phyloP scores from a whole-genome alignment of 306 rosid genomes.

The Castanea crenata region DNA sequence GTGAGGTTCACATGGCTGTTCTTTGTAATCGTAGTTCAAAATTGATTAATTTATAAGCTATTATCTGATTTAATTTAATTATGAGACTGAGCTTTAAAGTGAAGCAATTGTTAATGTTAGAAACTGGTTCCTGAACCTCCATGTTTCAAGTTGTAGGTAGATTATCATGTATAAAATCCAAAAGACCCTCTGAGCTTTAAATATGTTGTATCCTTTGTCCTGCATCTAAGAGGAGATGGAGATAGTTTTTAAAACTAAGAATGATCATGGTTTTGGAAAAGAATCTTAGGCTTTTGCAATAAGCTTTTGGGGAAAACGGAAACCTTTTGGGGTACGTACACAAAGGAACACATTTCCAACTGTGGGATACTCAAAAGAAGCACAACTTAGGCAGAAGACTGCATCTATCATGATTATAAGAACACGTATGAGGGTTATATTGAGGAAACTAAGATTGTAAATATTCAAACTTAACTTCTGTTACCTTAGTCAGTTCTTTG shows the following conservation, averaged over 20 bases:
- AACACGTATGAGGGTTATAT: background rate
- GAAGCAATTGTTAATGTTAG: background rate
- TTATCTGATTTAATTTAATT: background rate
- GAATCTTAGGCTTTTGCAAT: background rate
- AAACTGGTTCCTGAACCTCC: background rate
- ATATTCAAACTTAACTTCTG: background rate
- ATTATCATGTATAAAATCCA: background rate
- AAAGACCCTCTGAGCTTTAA: background rate
- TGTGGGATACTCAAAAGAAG: background rate
- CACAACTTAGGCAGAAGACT: background rate
- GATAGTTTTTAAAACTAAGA: background rate
- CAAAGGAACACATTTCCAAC: background rate
- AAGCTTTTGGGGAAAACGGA: background rate
- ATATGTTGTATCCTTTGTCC: background rate
- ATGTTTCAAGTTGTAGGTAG: background rate
- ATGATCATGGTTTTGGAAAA: background rate
- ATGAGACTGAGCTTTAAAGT: background rate
- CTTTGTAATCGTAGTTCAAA: background rate
- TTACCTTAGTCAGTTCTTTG: slow-evolving; percentile 13
- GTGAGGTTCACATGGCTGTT: background rate
- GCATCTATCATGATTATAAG: background rate
- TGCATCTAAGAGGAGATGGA: background rate
- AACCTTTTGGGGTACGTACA: background rate
- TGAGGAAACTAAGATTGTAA: background rate
- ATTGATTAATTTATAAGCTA: background rate